Conservation (phyloP, 2,329 filamentous ascomycete genomes). For the Trichoderma endophyticum region DNA sequence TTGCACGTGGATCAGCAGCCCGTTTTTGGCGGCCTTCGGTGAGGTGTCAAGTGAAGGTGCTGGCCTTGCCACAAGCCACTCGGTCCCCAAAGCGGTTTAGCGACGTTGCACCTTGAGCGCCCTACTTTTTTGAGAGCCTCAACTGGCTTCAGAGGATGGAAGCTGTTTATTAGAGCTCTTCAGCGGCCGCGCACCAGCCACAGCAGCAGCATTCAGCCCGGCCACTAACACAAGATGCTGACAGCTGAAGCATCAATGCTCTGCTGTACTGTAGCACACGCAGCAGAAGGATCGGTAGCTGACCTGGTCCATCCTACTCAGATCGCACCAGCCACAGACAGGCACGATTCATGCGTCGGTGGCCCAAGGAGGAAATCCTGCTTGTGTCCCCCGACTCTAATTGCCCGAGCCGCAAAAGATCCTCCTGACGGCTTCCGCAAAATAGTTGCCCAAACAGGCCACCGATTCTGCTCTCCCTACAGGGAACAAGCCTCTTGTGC, state of each 20-base stretch:
- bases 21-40: conserved; percentile 11
- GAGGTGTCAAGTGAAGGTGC: conserved; percentile 3
- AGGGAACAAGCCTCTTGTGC: neutral
- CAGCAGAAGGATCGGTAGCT: neutral
- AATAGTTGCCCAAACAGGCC: neutral
- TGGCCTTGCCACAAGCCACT: conserved; percentile 11
- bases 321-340: neutral
- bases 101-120: neutral
- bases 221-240: neutral
- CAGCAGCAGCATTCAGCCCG: neutral
- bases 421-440: neutral
- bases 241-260: neutral
- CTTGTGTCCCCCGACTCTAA: neutral
- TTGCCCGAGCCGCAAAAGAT: conserved; percentile 3
- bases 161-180: neutral
- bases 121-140: neutral
- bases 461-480: neutral
- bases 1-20: conserved; percentile 9
- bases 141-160: neutral
- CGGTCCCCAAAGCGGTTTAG: conserved; percentile 25
- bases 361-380: neutral
- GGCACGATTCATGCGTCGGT: conserved; percentile 1
- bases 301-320: neutral
- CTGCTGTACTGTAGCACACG: neutral
- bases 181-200: neutral